These are phyloP conservation scores for Rosa hybrid DNA, from an alignment of 331 rosid genomes.

Conservation along the genomic window DNA sequence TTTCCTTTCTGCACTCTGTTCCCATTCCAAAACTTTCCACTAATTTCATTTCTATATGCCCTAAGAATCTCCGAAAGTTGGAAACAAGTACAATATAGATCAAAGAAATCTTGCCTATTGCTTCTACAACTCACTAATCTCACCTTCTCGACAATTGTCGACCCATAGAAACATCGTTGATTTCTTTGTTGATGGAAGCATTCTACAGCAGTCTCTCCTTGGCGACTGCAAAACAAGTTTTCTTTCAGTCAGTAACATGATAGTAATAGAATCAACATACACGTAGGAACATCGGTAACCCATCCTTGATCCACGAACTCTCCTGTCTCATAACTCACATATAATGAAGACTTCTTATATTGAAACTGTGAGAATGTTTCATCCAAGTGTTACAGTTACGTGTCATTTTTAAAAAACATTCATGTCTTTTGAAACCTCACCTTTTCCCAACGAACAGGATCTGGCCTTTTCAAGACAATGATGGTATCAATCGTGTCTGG, in stretches of 20 bases:
- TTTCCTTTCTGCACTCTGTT: conserved; percentile 22
- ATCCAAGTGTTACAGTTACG: neutral
- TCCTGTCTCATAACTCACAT: neutral
- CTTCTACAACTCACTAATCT: conserved; percentile 59
- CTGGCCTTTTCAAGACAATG: conserved; percentile 60
- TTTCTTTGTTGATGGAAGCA: conserved; percentile 51
- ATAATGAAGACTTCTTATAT: neutral
- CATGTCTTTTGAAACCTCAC: conserved; percentile 27
- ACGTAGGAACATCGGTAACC: too few relatives aligned
- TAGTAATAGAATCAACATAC: neutral
- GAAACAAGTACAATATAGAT: conserved; percentile 18
- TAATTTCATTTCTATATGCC: conserved; percentile 25
- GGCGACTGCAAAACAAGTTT: conserved; percentile 67
- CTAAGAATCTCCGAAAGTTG: conserved; percentile 20
- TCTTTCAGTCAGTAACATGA: conserved; percentile 13
- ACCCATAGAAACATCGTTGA: conserved; percentile 62
- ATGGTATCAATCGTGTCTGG: conserved; percentile 57
- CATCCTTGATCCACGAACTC: too few relatives aligned
- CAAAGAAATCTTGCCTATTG: conserved; percentile 19
- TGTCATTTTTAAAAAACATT: neutral
- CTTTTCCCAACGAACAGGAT: conserved; percentile 83
- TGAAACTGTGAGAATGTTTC: neutral
- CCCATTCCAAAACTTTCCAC: conserved; percentile 8
- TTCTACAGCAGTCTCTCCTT: conserved; percentile 86
- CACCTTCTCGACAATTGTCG: conserved; percentile 61